These are phyloP conservation scores for Boechera stricta DNA, from an alignment of 345 rosid genomes.

Conservation along the genomic window DNA sequence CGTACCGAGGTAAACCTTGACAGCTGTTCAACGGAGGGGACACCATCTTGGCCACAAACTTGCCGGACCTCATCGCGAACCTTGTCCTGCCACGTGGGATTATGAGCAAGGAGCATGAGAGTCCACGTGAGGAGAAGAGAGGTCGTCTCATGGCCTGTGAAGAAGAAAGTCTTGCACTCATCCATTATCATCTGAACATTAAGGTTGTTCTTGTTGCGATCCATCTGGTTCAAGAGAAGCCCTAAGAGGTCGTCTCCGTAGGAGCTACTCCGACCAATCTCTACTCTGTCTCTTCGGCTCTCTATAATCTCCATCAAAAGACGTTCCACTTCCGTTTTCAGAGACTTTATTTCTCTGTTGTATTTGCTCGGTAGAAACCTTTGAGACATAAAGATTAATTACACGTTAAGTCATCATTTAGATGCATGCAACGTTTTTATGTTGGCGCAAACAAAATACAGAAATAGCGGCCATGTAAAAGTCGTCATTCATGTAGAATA, in stretches of 20 bases:
- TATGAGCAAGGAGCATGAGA: constrained; percentile 79
- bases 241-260: constrained; percentile 87
- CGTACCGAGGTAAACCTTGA: constrained; percentile 75
- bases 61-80: constrained; percentile 65
- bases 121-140: constrained; percentile 94
- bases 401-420: constrained; percentile 16
- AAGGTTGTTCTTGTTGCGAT: constrained; percentile 44
- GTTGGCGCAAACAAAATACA: constrained; percentile 1
- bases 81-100: constrained; percentile 89
- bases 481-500: neutral
- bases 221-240: constrained; percentile 73
- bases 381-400: neutral
- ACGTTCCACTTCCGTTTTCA: constrained; percentile 80
- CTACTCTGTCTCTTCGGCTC: constrained; percentile 70
- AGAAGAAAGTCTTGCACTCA: constrained; percentile 95
- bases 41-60: constrained; percentile 63
- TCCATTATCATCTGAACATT: constrained; percentile 91
- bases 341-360: constrained; percentile 81
- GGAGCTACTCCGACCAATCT: constrained; percentile 79
- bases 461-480: constrained; percentile 8
- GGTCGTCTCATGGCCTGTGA: constrained; percentile 96
- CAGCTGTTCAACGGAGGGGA: constrained; percentile 73
- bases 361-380: constrained; percentile 89
- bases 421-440: constrained; percentile 31
- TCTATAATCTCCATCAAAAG: constrained; percentile 86